Evolutionary conservation across 2,329 filamentous ascomycete genomes (phyloP), one percentile per base, ranked within the genome.

Genomic region (Leptographium flavum): DNA sequence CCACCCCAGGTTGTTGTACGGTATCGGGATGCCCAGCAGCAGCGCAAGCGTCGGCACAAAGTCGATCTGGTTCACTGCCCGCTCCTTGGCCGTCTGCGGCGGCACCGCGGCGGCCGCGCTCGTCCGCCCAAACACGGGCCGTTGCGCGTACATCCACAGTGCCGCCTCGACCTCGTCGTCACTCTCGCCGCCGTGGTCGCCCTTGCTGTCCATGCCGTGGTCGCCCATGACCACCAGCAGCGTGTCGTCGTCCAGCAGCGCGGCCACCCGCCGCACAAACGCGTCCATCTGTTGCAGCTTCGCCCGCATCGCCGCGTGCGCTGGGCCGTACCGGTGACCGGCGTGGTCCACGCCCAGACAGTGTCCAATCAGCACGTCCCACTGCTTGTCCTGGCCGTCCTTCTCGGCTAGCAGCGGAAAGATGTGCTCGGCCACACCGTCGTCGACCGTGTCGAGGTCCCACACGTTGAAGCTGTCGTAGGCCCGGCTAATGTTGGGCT

Each of bases 401-500:
- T 28, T 9, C 22, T n/a, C 61, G 41, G 80, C 70, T 50, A 98
- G 63, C 3, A 96, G 70, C 2, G 92, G 92, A 49, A 92, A 83
- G 7, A 98, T 79, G 62, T 96, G 84, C 54, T 94, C 83, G 13
- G 81, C 83, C 22, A 98, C 92, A 1, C 92, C 92, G 57, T 95
- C 90, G 58, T 98, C 92, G 3, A 98, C 85, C 0, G 92, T 96
- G 60, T 96, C 87, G 55, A 98, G 64, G 60, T 98, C 92, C 87
- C 87, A 95, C 7, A 96, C 92, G 57, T 96, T 95, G 66, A 98
- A 94, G 50, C 90, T 96, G 60, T 96, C 90, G 61, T 94, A 98
- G 0, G 92, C 78, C 54, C 73, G 77, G 54, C 88, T 94, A 46
- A 95, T 76, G 46, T 90, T 83, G 9, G 79, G 67, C 60, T 94